These are phyloP conservation scores for Thermomyces lanuginosus DNA, from an alignment of 2,329 filamentous ascomycete genomes.

Conservation along the genomic window DNA sequence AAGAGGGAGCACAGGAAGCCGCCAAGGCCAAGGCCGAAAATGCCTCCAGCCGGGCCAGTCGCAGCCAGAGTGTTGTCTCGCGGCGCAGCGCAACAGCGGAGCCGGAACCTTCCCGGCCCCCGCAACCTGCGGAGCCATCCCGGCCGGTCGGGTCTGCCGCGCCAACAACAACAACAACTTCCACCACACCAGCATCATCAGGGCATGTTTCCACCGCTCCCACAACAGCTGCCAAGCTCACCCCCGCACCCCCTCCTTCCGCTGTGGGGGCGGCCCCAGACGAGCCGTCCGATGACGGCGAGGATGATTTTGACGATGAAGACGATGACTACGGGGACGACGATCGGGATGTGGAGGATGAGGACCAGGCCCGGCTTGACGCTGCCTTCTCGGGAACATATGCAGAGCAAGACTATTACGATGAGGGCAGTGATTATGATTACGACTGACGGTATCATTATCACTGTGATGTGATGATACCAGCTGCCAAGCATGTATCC, in stretches of 20 bases:
- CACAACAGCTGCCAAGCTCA: slow-evolving; percentile 7
- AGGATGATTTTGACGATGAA: slow-evolving; percentile 14
- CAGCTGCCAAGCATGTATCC: no score
- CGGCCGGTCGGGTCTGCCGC: no score
- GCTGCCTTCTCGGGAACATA: slow-evolving; percentile 24
- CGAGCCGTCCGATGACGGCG: slow-evolving; percentile 12
- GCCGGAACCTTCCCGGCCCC: slow-evolving; percentile 10
- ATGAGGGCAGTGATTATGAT: slow-evolving; percentile 17
- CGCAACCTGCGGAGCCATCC: no score
- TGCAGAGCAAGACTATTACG: slow-evolving; percentile 18
- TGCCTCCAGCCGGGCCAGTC: slow-evolving; percentile 17
- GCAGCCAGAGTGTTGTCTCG: slow-evolving; percentile 19
- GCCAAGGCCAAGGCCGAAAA: slow-evolving; percentile 15
- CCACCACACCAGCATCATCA: no score
- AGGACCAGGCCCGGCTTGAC: slow-evolving; percentile 18
- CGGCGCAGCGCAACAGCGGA: slow-evolving; percentile 16
- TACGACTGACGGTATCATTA: no score
- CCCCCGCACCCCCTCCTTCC: slow-evolving; percentile 8
- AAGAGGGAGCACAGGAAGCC: slow-evolving; percentile 16
- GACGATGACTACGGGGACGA: slow-evolving; percentile 8
- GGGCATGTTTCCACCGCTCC: slow-evolving; percentile 8
- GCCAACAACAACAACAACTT: slow-evolving; percentile 8
- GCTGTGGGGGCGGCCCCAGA: slow-evolving; percentile 4
- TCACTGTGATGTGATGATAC: no score
- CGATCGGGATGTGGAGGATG: slow-evolving; percentile 17